These are phyloP conservation scores for Betula pendula DNA, from an alignment of 306 rosid species.

Conservation along the genomic window DNA sequence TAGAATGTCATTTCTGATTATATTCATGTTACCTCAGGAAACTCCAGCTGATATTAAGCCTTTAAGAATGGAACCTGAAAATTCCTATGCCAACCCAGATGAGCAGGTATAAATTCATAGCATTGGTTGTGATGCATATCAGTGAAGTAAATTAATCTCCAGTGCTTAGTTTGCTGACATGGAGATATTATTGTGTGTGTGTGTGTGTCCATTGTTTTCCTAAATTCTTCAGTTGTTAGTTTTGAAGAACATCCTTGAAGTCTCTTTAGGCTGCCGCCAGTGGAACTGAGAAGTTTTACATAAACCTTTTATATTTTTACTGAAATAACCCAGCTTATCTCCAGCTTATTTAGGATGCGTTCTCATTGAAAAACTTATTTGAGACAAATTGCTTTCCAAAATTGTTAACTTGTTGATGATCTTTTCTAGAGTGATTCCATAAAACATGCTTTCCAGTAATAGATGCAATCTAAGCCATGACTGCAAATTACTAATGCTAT, in stretches of 20 bases:
- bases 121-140: conserved; percentile 10
- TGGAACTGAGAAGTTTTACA: background rate
- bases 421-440: background rate
- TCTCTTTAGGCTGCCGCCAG: background rate
- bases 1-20: conserved; percentile 23
- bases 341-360: background rate
- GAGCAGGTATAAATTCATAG: conserved; percentile 35
- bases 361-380: background rate
- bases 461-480: conserved; percentile 2
- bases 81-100: conserved; percentile 32
- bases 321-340: background rate
- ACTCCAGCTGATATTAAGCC: conserved; percentile 56
- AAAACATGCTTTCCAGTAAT: background rate
- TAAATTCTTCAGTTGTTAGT: background rate
- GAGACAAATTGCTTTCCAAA: background rate
- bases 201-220: background rate
- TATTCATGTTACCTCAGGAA: conserved; percentile 42
- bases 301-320: background rate
- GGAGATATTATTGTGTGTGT: too few relatives aligned
- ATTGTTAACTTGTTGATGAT: background rate
- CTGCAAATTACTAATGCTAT: background rate
- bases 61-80: conserved; percentile 45
- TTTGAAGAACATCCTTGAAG: conserved; percentile 1
- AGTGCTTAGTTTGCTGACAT: background rate
- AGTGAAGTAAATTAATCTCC: background rate